These are phyloP conservation scores for Grigorovia jiainica DNA, from an alignment of 805 yeast species.

Conservation along the genomic window DNA sequence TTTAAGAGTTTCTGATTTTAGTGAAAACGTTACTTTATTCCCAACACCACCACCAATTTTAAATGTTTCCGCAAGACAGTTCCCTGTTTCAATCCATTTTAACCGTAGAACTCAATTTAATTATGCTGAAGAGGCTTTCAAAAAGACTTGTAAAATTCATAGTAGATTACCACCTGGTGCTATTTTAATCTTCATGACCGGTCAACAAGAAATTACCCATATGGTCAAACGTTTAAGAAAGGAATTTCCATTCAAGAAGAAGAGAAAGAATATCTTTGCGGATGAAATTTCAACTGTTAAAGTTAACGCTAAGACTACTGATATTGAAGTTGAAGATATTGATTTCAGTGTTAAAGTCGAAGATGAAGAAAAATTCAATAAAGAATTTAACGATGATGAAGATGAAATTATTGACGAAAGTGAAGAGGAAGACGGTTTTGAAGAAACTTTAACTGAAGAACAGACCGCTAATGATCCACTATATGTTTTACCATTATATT, in stretches of 20 bases:
- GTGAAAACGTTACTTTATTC: slow-evolving; percentile 69
- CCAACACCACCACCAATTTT: slow-evolving; percentile 73
- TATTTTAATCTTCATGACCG: slow-evolving; percentile 82
- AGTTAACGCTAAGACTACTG: slow-evolving; percentile 51
- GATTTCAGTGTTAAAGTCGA: slow-evolving; percentile 50
- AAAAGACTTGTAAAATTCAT: slow-evolving; percentile 82
- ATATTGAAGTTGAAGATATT: slow-evolving; percentile 78
- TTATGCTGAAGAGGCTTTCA: slow-evolving; percentile 78
- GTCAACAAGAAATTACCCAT: slow-evolving; percentile 81
- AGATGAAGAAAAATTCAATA: slow-evolving; percentile 28
- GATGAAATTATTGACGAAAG: slow-evolving; percentile 32
- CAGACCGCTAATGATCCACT: slow-evolving; percentile 70
- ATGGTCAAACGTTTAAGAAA: slow-evolving; percentile 60
- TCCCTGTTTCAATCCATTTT: slow-evolving; percentile 87
- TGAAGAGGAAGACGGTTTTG: slow-evolving; percentile 50
- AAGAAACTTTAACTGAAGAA: slow-evolving; percentile 61
- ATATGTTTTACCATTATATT: slow-evolving; percentile 85
- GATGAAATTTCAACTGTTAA: slow-evolving; percentile 35
- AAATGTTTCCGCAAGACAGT: slow-evolving; percentile 87
- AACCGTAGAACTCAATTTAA: slow-evolving; percentile 68
- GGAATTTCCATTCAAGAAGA: slow-evolving; percentile 49
- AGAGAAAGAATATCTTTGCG: slow-evolving; percentile 22
- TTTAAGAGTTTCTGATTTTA: slow-evolving; percentile 82
- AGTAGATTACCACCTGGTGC: slow-evolving; percentile 86
- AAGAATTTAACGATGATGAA: slow-evolving; percentile 30